These are phyloP conservation scores for Claviceps capensis DNA, from an alignment of 2,329 filamentous ascomycete species.

Conservation along the genomic window DNA sequence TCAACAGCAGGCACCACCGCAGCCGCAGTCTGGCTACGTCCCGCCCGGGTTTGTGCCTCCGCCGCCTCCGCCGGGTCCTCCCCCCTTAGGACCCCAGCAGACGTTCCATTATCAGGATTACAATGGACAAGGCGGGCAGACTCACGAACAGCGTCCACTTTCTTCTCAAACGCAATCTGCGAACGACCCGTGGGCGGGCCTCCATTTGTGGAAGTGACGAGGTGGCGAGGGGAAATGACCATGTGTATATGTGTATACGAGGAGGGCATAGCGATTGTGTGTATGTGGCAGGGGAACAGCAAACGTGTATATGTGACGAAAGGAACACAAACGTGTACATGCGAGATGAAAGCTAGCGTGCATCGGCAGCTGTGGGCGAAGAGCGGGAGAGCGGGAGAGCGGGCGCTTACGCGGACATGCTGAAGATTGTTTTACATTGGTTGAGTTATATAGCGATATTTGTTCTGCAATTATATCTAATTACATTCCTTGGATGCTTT, in stretches of 20 bases:
- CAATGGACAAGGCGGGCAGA: conserved; percentile 17
- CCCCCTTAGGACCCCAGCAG: conserved; percentile 48
- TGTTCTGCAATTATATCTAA: background rate
- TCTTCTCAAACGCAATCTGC: conserved; percentile 23
- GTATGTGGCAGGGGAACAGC: too few relatives aligned
- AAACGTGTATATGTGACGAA: too few relatives aligned
- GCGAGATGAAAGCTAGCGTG: too few relatives aligned
- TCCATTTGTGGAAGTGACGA: conserved; percentile 36
- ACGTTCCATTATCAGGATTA: conserved; percentile 39
- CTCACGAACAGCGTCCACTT: background rate
- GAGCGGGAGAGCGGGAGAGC: background rate
- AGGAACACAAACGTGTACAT: too few relatives aligned
- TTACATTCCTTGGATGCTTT: too few relatives aligned
- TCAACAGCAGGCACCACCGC: conserved; percentile 4
- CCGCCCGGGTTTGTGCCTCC: conserved; percentile 48
- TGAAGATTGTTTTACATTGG: background rate
- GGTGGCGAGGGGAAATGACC: background rate
- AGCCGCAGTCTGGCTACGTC: conserved; percentile 28
- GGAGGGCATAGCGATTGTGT: too few relatives aligned
- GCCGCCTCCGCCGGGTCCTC: conserved; percentile 48
- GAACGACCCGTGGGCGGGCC: conserved; percentile 38
- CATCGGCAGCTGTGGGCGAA: background rate
- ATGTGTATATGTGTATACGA: background rate
- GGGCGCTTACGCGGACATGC: too few relatives aligned
- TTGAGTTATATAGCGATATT: background rate